A percentile compares a stretch with the other conserved stretches of the same genome.
phyloP scores from a whole-genome alignment of 306 rosid species.

The Datisca glomerata region DNA sequence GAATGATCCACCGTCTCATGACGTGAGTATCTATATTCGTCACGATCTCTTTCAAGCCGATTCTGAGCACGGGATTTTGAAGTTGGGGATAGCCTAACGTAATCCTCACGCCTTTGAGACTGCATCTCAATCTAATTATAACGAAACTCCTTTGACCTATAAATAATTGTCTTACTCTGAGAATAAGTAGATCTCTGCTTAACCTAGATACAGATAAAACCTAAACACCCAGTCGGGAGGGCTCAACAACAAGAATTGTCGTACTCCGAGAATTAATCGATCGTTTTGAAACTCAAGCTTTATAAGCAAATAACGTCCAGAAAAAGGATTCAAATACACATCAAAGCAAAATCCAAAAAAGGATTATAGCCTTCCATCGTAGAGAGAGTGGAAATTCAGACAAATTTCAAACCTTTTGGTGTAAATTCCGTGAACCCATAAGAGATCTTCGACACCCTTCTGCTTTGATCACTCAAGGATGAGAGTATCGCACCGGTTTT shows the following conservation, averaged over 20 bases:
- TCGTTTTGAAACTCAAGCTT: constrained; percentile 23
- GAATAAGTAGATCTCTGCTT: neutral
- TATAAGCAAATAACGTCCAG: constrained; percentile 6
- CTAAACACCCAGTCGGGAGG: constrained; percentile 6
- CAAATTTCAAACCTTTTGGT: constrained; percentile 35
- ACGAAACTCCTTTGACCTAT: constrained; percentile 9
- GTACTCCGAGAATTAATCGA: neutral
- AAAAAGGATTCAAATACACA: constrained; percentile 15
- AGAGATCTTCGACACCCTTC: too few species aligned
- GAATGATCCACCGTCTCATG: constrained; percentile 27
- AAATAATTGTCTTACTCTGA: neutral
- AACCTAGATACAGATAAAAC: constrained; percentile 2
- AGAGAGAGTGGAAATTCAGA: constrained; percentile 1
- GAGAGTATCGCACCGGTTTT: too few species aligned
- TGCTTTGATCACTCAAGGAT: too few species aligned
- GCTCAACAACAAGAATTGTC: neutral
- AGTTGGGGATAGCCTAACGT: constrained; percentile 19
- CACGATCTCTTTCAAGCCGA: constrained; percentile 24
- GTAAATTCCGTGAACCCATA: constrained; percentile 13
- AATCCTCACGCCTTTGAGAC: constrained; percentile 39
- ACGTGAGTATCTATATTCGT: constrained; percentile 16
- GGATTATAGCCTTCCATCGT: neutral
- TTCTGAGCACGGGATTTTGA: constrained; percentile 27
- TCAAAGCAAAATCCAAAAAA: constrained; percentile 10
- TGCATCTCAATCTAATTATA: constrained; percentile 36